phyloP scores from a whole-genome alignment of 257 asterid species.

The Ilex aquifolium region DNA sequence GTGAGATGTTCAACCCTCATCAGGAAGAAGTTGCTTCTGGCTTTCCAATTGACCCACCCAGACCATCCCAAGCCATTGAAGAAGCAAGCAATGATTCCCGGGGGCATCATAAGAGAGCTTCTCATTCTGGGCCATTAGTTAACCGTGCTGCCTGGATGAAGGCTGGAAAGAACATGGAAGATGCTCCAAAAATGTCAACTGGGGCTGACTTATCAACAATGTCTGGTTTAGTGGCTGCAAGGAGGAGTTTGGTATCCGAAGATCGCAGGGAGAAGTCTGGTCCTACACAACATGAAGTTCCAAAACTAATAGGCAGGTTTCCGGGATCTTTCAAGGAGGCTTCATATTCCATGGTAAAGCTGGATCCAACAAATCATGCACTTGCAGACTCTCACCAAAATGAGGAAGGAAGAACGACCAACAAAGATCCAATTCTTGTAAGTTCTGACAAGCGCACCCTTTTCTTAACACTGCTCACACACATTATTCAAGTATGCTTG shows the following conservation, averaged over 20 bases:
- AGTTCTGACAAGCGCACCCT: constrained; percentile 7
- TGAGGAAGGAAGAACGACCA: constrained; percentile 49
- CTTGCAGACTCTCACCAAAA: constrained; percentile 29
- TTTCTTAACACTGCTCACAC: neutral
- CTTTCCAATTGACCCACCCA: constrained; percentile 91
- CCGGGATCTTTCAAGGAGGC: constrained; percentile 87
- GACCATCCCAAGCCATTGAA: constrained; percentile 66
- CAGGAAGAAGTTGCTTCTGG: constrained; percentile 90
- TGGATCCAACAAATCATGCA: constrained; percentile 34
- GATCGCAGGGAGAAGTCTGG: constrained; percentile 47
- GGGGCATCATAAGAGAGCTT: constrained; percentile 59
- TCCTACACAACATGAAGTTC: constrained; percentile 50
- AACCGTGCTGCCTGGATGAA: constrained; percentile 83
- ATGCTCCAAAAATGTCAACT: constrained; percentile 53
- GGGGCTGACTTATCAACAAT: constrained; percentile 59
- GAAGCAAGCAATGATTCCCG: constrained; percentile 47
- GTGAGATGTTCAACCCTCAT: constrained; percentile 91
- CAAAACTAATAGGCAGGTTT: constrained; percentile 67
- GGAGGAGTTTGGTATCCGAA: constrained; percentile 75
- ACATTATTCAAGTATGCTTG: neutral
- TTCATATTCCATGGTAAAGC: constrained; percentile 46
- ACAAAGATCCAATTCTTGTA: constrained; percentile 56
- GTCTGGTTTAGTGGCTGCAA: constrained; percentile 80
- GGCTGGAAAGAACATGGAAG: constrained; percentile 65
- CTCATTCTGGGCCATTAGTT: constrained; percentile 95